Evolutionary conservation across 208 protist genomes (phyloP).

Genomic region (Angomonas deanei): DNA sequence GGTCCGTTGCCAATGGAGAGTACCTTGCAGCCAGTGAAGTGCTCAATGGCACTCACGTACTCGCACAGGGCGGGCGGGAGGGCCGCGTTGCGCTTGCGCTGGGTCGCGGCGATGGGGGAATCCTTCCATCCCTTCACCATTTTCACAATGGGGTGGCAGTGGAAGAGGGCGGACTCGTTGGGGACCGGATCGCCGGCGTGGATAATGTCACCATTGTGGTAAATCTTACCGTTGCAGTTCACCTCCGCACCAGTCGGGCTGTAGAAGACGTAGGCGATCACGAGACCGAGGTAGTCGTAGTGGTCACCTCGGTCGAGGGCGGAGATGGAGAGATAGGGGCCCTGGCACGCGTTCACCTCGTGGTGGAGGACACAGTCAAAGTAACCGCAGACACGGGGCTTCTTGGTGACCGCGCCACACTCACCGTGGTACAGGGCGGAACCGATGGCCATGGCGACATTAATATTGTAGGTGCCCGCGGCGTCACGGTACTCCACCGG

Average conservation of each 20-base stretch:
- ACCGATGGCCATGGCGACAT: conserved; percentile 82
- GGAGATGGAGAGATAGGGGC: conserved; percentile 90
- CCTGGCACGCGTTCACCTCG: conserved; percentile 86
- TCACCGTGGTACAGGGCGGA: conserved; percentile 80
- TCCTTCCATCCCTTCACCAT: conserved; percentile 77
- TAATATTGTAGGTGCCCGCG: conserved; percentile 84
- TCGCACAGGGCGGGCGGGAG: conserved; percentile 76
- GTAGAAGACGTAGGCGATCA: conserved; percentile 89
- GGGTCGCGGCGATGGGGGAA: conserved; percentile 60
- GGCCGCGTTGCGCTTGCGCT: conserved; percentile 42
- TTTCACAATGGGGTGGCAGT: conserved; percentile 89
- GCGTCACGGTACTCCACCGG: conserved; percentile 76
- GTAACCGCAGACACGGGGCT: conserved; percentile 85
- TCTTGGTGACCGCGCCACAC: conserved; percentile 86
- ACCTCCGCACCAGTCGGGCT: conserved; percentile 34
- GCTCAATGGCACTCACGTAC: conserved; percentile 75
- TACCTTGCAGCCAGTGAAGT: conserved; percentile 82
- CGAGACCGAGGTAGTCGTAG: conserved; percentile 85
- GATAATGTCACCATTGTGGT: conserved; percentile 87
- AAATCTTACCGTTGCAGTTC: conserved; percentile 68
- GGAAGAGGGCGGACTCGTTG: conserved; percentile 62
- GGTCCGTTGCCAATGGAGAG: conserved; percentile 90
- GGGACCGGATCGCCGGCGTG: conserved; percentile 83
- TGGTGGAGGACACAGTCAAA: conserved; percentile 92
- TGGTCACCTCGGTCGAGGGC: conserved; percentile 89